Base-by-base conservation (phyloP, 2,329 filamentous ascomycete species). In the Grosmannia huntii region DNA sequence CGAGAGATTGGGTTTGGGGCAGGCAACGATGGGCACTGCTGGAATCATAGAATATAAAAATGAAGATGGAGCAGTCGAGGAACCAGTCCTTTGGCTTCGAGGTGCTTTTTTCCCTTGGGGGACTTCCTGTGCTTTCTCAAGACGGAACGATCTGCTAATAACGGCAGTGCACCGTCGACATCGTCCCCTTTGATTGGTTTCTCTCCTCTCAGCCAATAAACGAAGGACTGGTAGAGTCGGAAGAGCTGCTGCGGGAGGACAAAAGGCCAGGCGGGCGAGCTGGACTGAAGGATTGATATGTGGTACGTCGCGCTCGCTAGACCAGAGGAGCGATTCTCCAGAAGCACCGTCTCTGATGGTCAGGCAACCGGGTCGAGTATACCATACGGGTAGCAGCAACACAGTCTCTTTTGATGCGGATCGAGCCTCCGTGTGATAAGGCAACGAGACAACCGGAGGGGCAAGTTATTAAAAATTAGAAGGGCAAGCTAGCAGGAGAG, bases 111-210 rank as follows among this genome's bases (percentile, higher is more conserved):
- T 3, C 36, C 51, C 31, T 25, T 21, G 2, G 19, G 51, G 27
- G 25, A 25, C 38, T 27, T 55, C 12, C 38, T 49, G 3, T 55
- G 36, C 23, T 50, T 51, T 41, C 41, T 53, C 23, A 62, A 52
- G 48, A 56, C 19, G 49, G 57, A 50, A 57, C 50, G 23, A 41
- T 59, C 41, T 56, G 55, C 28, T 55, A 50, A 31, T 21, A 49
- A 31, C 46, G 19, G 54, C 10, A 54, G 33, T 33, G 33, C 31
- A 41, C 21, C 36, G 51, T 59, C 55, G 53, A 57, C 53, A 61
- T 61, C 50, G 53, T 53, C 57, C 38, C 38, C 38, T 44, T 56
- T 59, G 58, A 60, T 61, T 59, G 60, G 58, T 52, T 54, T 41
- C 38, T 50, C 28, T 36, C 19, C 53, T 44, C 44, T 51, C 51